Base-by-base conservation (phyloP, 1,139 yeast species). In the Candida sanyaensis region DNA sequence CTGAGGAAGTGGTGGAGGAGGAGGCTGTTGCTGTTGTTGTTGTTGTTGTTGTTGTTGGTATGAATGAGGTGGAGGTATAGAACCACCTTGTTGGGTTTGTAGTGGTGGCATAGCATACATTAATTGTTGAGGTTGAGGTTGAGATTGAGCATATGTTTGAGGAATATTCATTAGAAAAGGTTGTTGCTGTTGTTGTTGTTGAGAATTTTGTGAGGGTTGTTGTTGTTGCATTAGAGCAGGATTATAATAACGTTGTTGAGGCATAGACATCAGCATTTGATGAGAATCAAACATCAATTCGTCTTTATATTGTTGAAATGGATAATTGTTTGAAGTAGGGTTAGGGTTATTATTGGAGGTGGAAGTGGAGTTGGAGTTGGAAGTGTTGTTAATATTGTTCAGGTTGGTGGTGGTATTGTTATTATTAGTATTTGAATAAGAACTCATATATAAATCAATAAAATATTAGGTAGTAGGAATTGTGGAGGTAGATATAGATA, bases 21-120 rank as follows among this genome's bases (percentile, higher is more conserved):
- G 12, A 29, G 33, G 33, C 17, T 31, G 42, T 40, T n/a, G n/a
- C n/a, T 42, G 24, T 17, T 17, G 21, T 17, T 17, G 33, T n/a
- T n/a, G n/a, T n/a, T n/a, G n/a, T n/a, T n/a, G n/a, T 24, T 31
- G 42, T 40, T 49, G 45, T 24, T 42, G 24, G 45, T 32, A 42
- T 23, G 45, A 34, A 34, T 42, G 36, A 37, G 48, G 23, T 40
- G 47, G 21, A 60, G 57, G 44, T 57, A 56, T 29, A 55, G 47
- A 29, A 55, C 51, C 37, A 50, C 53, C 39, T 60, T 63, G 43
- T 57, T 57, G 48, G 53, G 52, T 27, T 58, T 34, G 45, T 13
- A 37, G 41, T n/a, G 41, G 41, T 8, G 41, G 45, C 37, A 42
- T 42, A 24, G 45, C 51, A 47, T 61, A 60, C 37, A 59, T 62